A percentile compares a stretch with the other conserved stretches of the same genome.
Conservation (phyloP, 345 rosid genomes). For the Moricandia arvensis region DNA sequence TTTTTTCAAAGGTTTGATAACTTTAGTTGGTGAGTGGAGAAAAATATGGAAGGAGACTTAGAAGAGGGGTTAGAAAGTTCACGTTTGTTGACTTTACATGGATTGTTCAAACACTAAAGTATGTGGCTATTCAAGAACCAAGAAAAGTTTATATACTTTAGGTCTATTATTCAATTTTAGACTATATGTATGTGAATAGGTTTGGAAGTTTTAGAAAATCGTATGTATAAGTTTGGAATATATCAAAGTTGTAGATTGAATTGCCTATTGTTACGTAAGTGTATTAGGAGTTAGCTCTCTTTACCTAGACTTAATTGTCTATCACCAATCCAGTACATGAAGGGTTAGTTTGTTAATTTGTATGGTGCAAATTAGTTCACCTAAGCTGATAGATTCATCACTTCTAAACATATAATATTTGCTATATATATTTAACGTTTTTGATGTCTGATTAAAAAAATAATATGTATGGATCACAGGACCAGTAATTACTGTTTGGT, state of each 20-base stretch:
- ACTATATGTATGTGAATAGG: not conserved
- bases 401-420: not conserved
- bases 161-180: not conserved
- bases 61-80: constrained; percentile 14
- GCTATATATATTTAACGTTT: not conserved
- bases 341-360: constrained; percentile 8
- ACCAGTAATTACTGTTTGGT: not conserved
- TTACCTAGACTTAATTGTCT: not conserved
- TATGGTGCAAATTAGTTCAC: not conserved
- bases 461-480: not conserved
- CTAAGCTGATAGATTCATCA: not conserved
- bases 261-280: constrained; percentile 1
- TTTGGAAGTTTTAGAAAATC: not conserved
- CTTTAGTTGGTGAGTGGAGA: constrained; percentile 33
- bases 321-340: not conserved
- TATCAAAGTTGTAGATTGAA: not conserved
- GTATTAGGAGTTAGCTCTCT: not conserved
- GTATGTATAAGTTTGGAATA: not conserved
- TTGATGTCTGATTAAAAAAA: not conserved
- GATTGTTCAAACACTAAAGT: constrained; percentile 19
- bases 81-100: constrained; percentile 21
- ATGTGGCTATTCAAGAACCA: not conserved
- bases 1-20: constrained; percentile 3
- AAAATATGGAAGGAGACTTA: constrained; percentile 8
- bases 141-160: not conserved